Evolutionary conservation across 2,329 filamentous ascomycete species (phyloP), one percentile per base, ranked within the genome.

Genomic region (Cercospora beticola): DNA sequence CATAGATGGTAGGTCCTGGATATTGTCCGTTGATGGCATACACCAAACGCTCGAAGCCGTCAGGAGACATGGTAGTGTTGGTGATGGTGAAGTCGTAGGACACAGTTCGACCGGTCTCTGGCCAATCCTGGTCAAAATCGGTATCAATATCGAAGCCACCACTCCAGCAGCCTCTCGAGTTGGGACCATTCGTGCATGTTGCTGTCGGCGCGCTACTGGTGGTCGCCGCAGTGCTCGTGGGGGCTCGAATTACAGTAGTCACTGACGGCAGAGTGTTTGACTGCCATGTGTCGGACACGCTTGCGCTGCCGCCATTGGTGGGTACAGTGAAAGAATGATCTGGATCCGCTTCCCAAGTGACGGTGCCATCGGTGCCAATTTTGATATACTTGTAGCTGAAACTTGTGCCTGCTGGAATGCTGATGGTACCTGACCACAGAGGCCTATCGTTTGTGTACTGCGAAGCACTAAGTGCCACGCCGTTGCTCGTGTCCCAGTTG

Each of bases 331-430:
- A 83, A 28, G 66, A 74, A 30, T 81, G 77, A 69, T 84, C 82
- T 4, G 82, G 79, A 71, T 90, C 89, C 60, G 80, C 82, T 81
- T 93, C 90, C 90, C 90, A 92, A 2, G 79, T 82, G 8, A 90
- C 79, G 0, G 80, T 81, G 0, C 88, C 86, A 72, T 86, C 84
- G 0, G 78, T 74, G 67, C 83, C 82, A 52, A 89, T 84, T 61
- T 86, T 85, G 73, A 92, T 85, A 76, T 87, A 93, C 81, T 92
- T 92, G 46, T 72, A 75, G 64, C 74, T 63, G 54, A 92, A 81
- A 2, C 78, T 79, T 59, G 82, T 82, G 2, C 89, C 89, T 0
- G 87, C 82, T 0, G 82, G 78, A 16, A 93, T 78, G 1, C 79
- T 81, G 30, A 92, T 76, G 0, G 85, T 85, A 0, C 78, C 83